A percentile compares a stretch with the other conserved stretches of the same genome.
Evolutionary conservation across 2,329 filamentous ascomycete species (phyloP).

Genomic region (Venturia asperata): DNA sequence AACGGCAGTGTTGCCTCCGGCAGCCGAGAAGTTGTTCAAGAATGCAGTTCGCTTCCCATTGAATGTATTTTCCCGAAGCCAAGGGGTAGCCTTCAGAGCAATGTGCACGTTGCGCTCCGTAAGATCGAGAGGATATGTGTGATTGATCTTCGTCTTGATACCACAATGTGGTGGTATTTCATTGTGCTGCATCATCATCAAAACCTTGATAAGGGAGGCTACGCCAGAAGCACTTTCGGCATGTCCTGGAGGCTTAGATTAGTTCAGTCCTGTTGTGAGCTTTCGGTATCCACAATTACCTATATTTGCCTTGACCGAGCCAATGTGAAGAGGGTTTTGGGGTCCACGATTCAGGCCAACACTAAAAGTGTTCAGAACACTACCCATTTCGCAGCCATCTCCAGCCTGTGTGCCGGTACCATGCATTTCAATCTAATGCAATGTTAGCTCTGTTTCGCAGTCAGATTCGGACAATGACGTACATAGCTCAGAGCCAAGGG

Average conservation of each 20-base stretch:
- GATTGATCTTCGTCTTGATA: constrained; percentile 27
- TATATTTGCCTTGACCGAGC: constrained; percentile 30
- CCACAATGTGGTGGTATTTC: constrained; percentile 27
- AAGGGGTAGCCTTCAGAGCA: constrained; percentile 14
- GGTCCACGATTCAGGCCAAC: constrained; percentile 12
- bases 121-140: constrained; percentile 24
- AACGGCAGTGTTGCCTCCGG: constrained; percentile 33
- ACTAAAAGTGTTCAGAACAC: constrained; percentile 24
- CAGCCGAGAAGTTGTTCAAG: constrained; percentile 36
- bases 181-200: constrained; percentile 31
- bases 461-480: constrained; percentile 22
- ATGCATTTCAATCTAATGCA: constrained; percentile 23
- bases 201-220: constrained; percentile 29
- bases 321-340: constrained; percentile 25
- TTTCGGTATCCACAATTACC: not conserved
- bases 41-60: constrained; percentile 30
- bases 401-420: constrained; percentile 29
- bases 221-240: constrained; percentile 28
- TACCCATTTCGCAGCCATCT: constrained; percentile 24
- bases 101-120: constrained; percentile 21
- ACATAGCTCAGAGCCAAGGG: constrained; percentile 23
- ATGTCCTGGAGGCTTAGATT: not conserved
- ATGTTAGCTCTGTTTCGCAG: not conserved
- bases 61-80: not conserved
- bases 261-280: not conserved